Evolutionary conservation across 805 yeast species (phyloP), one percentile per base, ranked within the genome.

Genomic region (Saccharomycopsis fermentans): DNA sequence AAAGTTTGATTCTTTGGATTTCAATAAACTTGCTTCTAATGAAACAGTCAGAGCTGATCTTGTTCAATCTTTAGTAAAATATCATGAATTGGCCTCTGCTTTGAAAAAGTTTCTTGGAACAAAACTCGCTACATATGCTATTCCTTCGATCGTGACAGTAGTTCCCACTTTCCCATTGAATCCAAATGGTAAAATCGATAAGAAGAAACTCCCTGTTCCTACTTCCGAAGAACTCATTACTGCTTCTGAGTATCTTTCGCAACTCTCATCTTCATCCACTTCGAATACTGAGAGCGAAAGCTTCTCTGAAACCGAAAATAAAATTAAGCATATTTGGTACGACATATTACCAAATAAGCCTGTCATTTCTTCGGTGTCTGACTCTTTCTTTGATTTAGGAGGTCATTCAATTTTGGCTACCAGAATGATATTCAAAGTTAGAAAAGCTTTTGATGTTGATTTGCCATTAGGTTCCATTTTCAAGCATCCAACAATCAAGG

Each of bases 351-450:
- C 98, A 50, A 86, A 83, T 64, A 80, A 82, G 63, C 97, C 97
- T 6, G 86, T 92, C 1, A 73, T 87, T 1, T 79, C 90, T 50
- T 77, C 85, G 34, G 85, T 86, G 36, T 80, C 80, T 2, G 99
- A 94, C 70, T 87, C 96, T 1, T 94, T 94, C 81, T 94, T 94
- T 68, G 99, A 94, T 69, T 75, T 95, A 56, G 99, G 99, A 60
- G 99, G 99, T 1, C 99, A 94, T 72, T 92, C 98, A 1, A 92
- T 94, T 66, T 76, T 94, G 63, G 98, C 98, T 6, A 95, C 99
- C 0, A 82, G 95, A 69, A 90, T 94, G 97, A 92, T 94, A 62
- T 94, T 94, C 67, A 91, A 87, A 64, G 80, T 94, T 65, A 81
- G 97, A 70, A 86, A 87, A 74, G 80, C 79, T 64, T 76, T 91